Evolutionary conservation across 352 stramenopile species (phyloP).

Genomic region (Phytopythium boreale): DNA sequence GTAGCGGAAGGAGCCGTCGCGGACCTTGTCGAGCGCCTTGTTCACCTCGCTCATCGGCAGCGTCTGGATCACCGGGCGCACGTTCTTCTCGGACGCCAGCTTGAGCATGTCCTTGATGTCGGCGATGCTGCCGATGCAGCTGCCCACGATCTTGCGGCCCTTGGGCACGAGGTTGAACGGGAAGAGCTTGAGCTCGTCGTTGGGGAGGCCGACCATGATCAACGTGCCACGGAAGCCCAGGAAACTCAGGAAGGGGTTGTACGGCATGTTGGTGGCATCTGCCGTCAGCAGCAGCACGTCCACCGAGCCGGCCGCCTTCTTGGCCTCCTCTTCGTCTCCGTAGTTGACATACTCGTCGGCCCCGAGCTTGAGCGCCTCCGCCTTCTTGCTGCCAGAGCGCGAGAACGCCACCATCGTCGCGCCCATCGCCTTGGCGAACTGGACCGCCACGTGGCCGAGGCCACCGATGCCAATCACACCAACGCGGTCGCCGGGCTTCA

Average conservation of each 20-base stretch:
- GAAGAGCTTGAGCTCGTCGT: slow-evolving; percentile 42
- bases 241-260: slow-evolving; percentile 24
- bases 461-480: slow-evolving; percentile 54
- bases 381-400: slow-evolving; percentile 12
- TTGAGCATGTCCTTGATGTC: slow-evolving; percentile 82
- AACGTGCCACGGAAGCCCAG: slow-evolving; percentile 14
- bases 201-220: slow-evolving; percentile 27
- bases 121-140: slow-evolving; percentile 61
- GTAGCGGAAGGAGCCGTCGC: slow-evolving; percentile 19
- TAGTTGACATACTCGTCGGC: slow-evolving; percentile 19
- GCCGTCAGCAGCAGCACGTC: slow-evolving; percentile 28
- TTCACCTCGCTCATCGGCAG: slow-evolving; percentile 43
- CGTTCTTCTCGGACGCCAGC: slow-evolving; percentile 63
- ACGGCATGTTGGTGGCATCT: slow-evolving; percentile 29
- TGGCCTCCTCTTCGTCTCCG: slow-evolving; percentile 6
- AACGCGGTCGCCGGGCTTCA: slow-evolving; percentile 19
- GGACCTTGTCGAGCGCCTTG: slow-evolving; percentile 30
- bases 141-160: slow-evolving; percentile 33
- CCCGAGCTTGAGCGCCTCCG: slow-evolving; percentile 16
- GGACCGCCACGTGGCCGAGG: slow-evolving; percentile 64
- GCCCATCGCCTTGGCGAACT: slow-evolving; percentile 62
- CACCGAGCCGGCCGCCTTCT: slow-evolving; percentile 20
- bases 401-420: slow-evolving; percentile 49
- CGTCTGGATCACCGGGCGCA: slow-evolving; percentile 44
- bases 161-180: slow-evolving; percentile 34